Evolutionary conservation across 192 early-diverging fungal genomes (phyloP), one percentile per base, ranked within the genome.

Genomic region (Rhizophagus prolifer): DNA sequence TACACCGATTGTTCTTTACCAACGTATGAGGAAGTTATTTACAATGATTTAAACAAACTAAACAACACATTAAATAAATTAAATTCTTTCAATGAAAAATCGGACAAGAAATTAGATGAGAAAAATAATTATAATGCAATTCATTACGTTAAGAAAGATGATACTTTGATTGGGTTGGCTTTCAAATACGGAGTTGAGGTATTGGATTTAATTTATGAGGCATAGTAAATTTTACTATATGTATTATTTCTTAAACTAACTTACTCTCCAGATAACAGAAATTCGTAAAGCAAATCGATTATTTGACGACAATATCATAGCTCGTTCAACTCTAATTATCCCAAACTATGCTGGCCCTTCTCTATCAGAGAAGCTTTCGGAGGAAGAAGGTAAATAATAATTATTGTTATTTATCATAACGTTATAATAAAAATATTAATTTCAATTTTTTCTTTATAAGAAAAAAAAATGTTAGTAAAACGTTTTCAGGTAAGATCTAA

Each of bases 181-280:
- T 66, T 77, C 10, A 77, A 54, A 30, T 77, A 77, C 47, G 47
- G 47, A 14, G 46, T 77, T 50, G 75, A 70, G 41, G 75, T 77
- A 36, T 62, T 75, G 3, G 16, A 26, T 7, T 34, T 4, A 26
- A 26, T 14, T n/a, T 70, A 70, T 54, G 31, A 70, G 19, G 4
- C 50, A 54, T 1, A 19, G 50, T 54, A 21, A 50, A 50, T 50
- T 50, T 50, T 50, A 16, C 50, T 6, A 6, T 54, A 54, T 7
- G 6, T 54, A 54, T 54, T 54, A 54, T 54, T 16, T 54, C 21
- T 9, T 5, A 60, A 34, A 19, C 16, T 21, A n/a, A 60, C 44
- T 34, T 25, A 25, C 25, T 31, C 7, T 21, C 19, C 14, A 75
- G 73, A 41, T 75, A 34, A 16, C n/a, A 19, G 47, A 36, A 31